Conservation (phyloP, 1,139 yeast species). For the Yamadazyma siamensis region DNA sequence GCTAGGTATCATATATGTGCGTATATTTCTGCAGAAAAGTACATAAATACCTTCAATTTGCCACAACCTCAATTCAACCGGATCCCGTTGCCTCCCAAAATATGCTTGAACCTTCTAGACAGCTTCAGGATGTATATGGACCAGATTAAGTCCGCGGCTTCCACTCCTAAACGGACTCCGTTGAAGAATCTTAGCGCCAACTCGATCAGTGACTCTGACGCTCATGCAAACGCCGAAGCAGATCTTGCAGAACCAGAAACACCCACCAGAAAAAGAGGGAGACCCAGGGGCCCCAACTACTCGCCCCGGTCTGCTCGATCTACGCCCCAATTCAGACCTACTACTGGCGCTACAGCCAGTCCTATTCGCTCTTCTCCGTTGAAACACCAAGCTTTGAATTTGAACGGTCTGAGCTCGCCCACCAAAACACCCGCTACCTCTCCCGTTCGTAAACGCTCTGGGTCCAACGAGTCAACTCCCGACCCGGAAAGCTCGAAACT, state of each 20-base stretch:
- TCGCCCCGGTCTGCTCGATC: too few relatives aligned
- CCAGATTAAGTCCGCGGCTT: constrained; percentile 26
- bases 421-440: constrained; percentile 1
- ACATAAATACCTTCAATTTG: constrained; percentile 37
- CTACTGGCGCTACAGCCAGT: too few relatives aligned
- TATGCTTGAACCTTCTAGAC: constrained; percentile 35
- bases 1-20: constrained; percentile 70
- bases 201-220: constrained; percentile 1
- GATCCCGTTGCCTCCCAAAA: constrained; percentile 58
- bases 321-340: too few relatives aligned
- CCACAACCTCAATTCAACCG: constrained; percentile 46
- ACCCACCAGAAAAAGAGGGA: background rate
- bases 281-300: too few relatives aligned
- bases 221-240: background rate
- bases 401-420: too few relatives aligned
- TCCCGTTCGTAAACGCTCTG: constrained; percentile 13
- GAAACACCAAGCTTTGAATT: constrained; percentile 1
- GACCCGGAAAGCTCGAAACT: constrained; percentile 2
- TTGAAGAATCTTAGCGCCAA: constrained; percentile 14
- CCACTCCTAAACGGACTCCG: constrained; percentile 33
- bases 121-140: constrained; percentile 41
- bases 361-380: constrained; percentile 4
- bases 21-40: constrained; percentile 52
- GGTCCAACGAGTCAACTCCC: constrained; percentile 9
- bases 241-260: background rate